Conservation (phyloP, 2,329 filamentous ascomycete genomes). For the Epichloe sylvatica region DNA sequence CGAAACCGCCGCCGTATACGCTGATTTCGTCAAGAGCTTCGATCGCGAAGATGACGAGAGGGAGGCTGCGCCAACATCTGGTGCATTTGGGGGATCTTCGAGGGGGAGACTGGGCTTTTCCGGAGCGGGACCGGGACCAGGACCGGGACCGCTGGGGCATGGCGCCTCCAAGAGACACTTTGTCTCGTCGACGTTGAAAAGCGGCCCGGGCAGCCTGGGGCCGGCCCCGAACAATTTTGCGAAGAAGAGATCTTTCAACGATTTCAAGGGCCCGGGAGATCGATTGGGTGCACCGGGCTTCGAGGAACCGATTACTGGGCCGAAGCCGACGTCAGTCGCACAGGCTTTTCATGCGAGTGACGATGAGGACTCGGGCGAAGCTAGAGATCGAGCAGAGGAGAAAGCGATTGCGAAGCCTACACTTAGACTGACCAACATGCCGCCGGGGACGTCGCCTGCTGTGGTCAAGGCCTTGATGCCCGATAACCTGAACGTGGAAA, state of each 20-base stretch:
- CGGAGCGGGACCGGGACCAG: neutral
- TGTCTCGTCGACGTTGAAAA: conserved; percentile 39
- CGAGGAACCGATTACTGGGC: conserved; percentile 23
- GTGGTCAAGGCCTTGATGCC: conserved; percentile 47
- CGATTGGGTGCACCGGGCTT: conserved; percentile 20
- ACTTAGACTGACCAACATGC: conserved; percentile 45
- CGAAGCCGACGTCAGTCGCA: conserved; percentile 41
- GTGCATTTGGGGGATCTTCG: conserved; percentile 13
- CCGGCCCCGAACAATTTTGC: conserved; percentile 33
- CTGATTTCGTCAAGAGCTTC: conserved; percentile 76
- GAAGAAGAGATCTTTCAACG: conserved; percentile 39
- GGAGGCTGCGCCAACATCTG: neutral
- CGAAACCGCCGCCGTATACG: conserved; percentile 75
- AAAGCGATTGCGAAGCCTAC: conserved; percentile 49
- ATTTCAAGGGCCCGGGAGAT: conserved; percentile 24
- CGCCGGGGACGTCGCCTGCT: conserved; percentile 44
- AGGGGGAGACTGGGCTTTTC: conserved; percentile 3
- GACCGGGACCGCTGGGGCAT: conserved; percentile 4
- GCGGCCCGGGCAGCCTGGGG: conserved; percentile 49
- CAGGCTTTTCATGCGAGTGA: conserved; percentile 60
- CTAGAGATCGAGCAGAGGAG: conserved; percentile 34
- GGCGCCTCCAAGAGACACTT: conserved; percentile 46
- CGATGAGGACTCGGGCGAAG: conserved; percentile 36
- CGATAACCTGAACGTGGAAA: conserved; percentile 50
- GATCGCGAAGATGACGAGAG: conserved; percentile 42